Conservation (phyloP, 352 stramenopile species). For the Saprolegnia diclina region DNA sequence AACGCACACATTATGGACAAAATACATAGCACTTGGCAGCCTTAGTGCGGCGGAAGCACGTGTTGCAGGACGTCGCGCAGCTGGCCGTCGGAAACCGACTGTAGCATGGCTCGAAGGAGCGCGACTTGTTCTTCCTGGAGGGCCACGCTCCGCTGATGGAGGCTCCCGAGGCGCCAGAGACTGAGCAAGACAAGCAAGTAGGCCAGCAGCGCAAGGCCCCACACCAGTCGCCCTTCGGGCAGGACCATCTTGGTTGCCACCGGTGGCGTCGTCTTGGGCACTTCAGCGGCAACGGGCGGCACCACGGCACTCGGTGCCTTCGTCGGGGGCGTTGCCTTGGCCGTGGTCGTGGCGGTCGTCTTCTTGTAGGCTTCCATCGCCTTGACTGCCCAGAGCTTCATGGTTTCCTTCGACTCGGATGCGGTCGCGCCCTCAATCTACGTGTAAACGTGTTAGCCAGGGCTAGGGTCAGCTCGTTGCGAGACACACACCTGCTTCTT, state of each 20-base stretch:
- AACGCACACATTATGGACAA: too few species aligned
- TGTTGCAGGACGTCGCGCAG: not conserved
- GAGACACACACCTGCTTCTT: constrained; percentile 79
- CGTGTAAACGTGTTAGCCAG: constrained; percentile 3
- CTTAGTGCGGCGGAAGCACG: too few species aligned
- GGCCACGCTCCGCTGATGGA: not conserved
- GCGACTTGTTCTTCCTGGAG: not conserved
- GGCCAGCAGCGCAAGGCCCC: constrained; percentile 28
- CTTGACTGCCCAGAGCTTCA: constrained; percentile 12
- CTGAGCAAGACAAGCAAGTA: constrained; percentile 34
- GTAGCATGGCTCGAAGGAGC: not conserved
- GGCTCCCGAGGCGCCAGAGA: constrained; percentile 35
- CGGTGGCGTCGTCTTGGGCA: too few species aligned
- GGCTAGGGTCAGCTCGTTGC: not conserved
- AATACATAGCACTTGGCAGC: too few species aligned
- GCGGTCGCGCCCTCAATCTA: constrained; percentile 77
- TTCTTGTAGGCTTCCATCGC: not conserved
- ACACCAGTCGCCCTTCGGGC: too few species aligned
- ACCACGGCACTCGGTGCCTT: not conserved
- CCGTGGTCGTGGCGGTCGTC: not conserved
- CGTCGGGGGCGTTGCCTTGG: constrained; percentile 22
- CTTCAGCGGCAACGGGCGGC: too few species aligned
- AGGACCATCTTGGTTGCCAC: too few species aligned
- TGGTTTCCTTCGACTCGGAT: constrained; percentile 38
- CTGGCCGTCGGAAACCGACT: constrained; percentile 27